Evolutionary conservation across 1,139 yeast species (phyloP).

Genomic region (Lodderomyces oxycetoniae): DNA sequence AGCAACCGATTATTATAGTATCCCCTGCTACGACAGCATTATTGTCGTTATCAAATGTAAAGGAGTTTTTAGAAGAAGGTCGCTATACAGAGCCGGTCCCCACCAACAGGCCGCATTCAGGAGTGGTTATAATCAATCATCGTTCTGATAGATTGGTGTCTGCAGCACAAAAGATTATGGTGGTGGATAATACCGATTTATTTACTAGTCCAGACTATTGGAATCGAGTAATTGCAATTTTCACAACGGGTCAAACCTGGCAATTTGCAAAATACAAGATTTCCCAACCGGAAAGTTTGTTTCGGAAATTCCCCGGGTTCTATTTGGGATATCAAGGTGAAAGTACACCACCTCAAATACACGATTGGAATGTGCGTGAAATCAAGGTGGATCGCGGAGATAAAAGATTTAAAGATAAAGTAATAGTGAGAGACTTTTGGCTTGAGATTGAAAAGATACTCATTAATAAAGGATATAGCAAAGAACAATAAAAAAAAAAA

Average conservation of each 20-base stretch:
- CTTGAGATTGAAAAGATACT: constrained; percentile 61
- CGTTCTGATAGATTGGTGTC: constrained; percentile 51
- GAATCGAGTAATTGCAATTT: constrained; percentile 92
- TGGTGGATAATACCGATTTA: constrained; percentile 83
- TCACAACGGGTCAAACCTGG: constrained; percentile 97
- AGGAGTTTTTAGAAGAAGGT: constrained; percentile 77
- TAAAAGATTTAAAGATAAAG: constrained; percentile 83
- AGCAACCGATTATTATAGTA: constrained; percentile 86
- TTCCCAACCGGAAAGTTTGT: constrained; percentile 72
- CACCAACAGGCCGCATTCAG: constrained; percentile 33
- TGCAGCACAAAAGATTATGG: constrained; percentile 58
- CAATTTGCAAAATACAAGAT: constrained; percentile 87
- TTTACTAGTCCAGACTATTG: constrained; percentile 95
- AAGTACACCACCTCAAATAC: constrained; percentile 66
- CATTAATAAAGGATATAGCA: constrained; percentile 41
- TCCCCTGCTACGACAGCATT: constrained; percentile 95
- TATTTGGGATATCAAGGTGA: constrained; percentile 76
- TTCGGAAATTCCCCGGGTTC: constrained; percentile 82
- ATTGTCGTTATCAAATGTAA: constrained; percentile 74
- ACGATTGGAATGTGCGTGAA: constrained; percentile 84
- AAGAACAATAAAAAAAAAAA: too few species aligned
- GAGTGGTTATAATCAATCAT: constrained; percentile 52
- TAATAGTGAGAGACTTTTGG: constrained; percentile 85
- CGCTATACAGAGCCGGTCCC: constrained; percentile 57
- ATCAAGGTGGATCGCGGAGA: constrained; percentile 71